Evolutionary conservation across 2,329 filamentous ascomycete genomes (phyloP).

Genomic region (Zymoseptoria passerinii): DNA sequence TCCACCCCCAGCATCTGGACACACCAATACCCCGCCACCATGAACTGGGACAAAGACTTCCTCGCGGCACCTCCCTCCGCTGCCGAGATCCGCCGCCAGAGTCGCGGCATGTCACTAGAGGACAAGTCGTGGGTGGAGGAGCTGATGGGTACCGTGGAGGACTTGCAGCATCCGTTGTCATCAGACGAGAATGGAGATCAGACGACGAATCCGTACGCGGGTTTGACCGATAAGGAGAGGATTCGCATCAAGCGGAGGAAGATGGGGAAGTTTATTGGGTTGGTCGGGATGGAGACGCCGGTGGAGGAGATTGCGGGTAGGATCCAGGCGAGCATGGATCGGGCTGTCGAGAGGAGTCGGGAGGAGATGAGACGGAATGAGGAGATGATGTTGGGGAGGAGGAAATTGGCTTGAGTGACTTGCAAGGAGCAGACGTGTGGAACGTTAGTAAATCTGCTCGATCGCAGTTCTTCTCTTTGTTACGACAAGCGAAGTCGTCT

Average conservation of each 20-base stretch:
- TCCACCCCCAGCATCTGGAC: slow-evolving; percentile 49
- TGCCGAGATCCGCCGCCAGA: slow-evolving; percentile 6
- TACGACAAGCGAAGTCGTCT: too few species aligned
- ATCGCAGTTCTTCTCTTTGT: too few species aligned
- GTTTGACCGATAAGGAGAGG: slow-evolving; percentile 32
- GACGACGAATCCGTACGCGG: slow-evolving; percentile 18
- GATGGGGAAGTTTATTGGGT: slow-evolving; percentile 65
- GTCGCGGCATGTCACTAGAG: slow-evolving; percentile 12
- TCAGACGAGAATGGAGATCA: slow-evolving; percentile 2
- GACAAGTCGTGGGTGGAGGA: slow-evolving; percentile 21
- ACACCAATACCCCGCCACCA: slow-evolving; percentile 57
- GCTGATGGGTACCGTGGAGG: slow-evolving; percentile 24
- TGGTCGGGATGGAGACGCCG: slow-evolving; percentile 54
- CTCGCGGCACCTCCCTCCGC: slow-evolving; percentile 18
- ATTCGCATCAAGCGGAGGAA: slow-evolving; percentile 55
- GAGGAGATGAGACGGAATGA: slow-evolving; percentile 28
- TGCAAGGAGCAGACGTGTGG: background rate
- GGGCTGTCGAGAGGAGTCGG: slow-evolving; percentile 23
- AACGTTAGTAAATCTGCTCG: background rate
- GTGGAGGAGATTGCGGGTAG: slow-evolving; percentile 38
- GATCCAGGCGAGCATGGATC: slow-evolving; percentile 29
- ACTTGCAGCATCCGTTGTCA: slow-evolving; percentile 31
- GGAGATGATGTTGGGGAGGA: slow-evolving; percentile 27
- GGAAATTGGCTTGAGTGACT: slow-evolving; percentile 22
- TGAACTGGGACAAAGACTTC: slow-evolving; percentile 49